Conservation (phyloP, 805 yeast genomes). For the Naumovozyma dairenensis region DNA sequence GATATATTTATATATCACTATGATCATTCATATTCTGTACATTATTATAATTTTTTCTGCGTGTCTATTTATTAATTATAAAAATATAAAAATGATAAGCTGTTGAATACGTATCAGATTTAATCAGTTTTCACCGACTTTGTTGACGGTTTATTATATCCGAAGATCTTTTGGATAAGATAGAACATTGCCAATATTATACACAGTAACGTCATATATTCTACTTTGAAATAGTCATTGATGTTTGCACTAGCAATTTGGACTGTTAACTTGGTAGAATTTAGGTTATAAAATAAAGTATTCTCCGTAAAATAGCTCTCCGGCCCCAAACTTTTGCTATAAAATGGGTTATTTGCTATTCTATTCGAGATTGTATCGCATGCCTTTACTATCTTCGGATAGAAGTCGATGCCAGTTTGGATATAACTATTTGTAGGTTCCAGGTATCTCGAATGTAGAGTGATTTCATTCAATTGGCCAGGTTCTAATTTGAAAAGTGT, state of each 20-base stretch:
- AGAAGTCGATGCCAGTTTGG: constrained; percentile 20
- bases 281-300: constrained; percentile 34
- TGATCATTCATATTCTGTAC: too few species aligned
- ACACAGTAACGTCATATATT: constrained; percentile 29
- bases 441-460: constrained; percentile 44
- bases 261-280: constrained; percentile 16
- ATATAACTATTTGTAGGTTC: constrained; percentile 27
- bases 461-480: constrained; percentile 27
- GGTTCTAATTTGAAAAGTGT: constrained; percentile 31
- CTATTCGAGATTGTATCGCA: constrained; percentile 32
- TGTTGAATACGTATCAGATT: neutral
- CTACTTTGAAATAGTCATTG: constrained; percentile 24
- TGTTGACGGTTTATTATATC: neutral
- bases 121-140: too few species aligned
- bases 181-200: constrained; percentile 30
- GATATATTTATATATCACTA: constrained; percentile 1
- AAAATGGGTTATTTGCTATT: constrained; percentile 31
- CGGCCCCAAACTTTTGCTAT: constrained; percentile 33
- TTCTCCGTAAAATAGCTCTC: constrained; percentile 39
- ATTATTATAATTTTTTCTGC: too few species aligned
- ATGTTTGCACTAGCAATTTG: constrained; percentile 37
- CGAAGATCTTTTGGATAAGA: constrained; percentile 21
- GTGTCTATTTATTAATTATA: too few species aligned
- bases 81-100: neutral
- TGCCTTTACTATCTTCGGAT: constrained; percentile 41